A percentile compares a stretch with the other conserved stretches of the same genome.
Evolutionary conservation across 257 asterid genomes (phyloP).

Genomic region (Ligustrum vulgare): DNA sequence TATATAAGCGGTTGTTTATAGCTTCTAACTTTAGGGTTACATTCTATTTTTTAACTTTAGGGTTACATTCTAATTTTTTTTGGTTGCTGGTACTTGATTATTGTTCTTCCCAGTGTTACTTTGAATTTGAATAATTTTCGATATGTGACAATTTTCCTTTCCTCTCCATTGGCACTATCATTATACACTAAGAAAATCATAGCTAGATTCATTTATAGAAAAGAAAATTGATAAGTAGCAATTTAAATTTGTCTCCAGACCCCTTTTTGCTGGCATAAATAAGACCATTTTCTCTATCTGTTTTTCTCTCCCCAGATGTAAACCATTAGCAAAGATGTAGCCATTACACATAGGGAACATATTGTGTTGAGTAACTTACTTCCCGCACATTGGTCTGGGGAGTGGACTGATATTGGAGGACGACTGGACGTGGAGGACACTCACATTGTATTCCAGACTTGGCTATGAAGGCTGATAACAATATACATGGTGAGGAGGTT

Average conservation of each 20-base stretch:
- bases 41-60: too few species aligned
- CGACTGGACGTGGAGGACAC: conserved; percentile 86
- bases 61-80: too few species aligned
- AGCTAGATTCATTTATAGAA: neutral
- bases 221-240: neutral
- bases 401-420: conserved; percentile 80
- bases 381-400: conserved; percentile 76
- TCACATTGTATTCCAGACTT: conserved; percentile 76
- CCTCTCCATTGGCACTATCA: neutral
- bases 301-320: conserved; percentile 52
- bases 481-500: conserved; percentile 58
- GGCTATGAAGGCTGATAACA: conserved; percentile 55
- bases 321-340: conserved; percentile 66
- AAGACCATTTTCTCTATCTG: conserved; percentile 10
- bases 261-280: neutral
- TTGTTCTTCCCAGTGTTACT: neutral
- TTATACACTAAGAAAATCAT: neutral
- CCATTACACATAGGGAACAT: conserved; percentile 42
- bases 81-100: neutral
- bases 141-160: neutral
- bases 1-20: too few species aligned
- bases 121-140: neutral
- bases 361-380: conserved; percentile 40
- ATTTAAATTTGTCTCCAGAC: neutral
- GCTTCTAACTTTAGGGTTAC: too few species aligned